Evolutionary conservation across 352 stramenopile genomes (phyloP), one percentile per base, ranked within the genome.

Genomic region (Phytophthora quininea): DNA sequence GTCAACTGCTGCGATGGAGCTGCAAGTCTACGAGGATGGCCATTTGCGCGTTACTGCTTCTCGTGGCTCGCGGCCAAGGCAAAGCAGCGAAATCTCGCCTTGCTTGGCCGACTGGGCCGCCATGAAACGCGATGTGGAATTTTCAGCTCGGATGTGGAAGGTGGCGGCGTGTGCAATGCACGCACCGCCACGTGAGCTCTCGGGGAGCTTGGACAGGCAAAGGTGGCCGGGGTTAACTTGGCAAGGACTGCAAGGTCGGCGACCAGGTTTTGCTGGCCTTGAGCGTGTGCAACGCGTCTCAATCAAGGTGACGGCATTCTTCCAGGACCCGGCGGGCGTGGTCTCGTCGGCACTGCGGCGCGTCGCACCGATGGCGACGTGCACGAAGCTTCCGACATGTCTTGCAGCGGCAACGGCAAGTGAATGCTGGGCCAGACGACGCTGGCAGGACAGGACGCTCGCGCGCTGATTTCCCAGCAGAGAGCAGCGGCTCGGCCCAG

Each of bases 201-300:
- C 19, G 19, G 19, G 19, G 52, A 52, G 12, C 15, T 52, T 64
- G 48, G 54, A 65, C 43, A 70, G 62, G 54, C 62, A 5, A 54
- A 7, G 52, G 9, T n/a, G 32, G 15, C 19, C 19, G 54, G 19
- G 59, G 31, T 50, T 64, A 45, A 11, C 35, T 40, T 6, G 35
- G 35, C 35, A 40, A 40, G 35, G 35, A 11, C 10, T 40, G 35
- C 35, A 6, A 40, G 35, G 35, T 40, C 35, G 35, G 35, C 35
- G 35, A 40, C 35, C 35, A 11, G 35, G 35, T 11, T 40, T 11
- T 11, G 35, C 35, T 6, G 10, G 35, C 35, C 6, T 6, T 40
- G 35, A 40, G 35, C 35, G 35, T 40, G 35, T 40, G 35, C 35
- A 40, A 11, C 35, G 35, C 35, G 35, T 40, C 10, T 24, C 19